Evolutionary conservation across 495 filamentous ascomycete genomes (phyloP), one percentile per base, ranked within the genome.

Genomic region (Astrocystis sublimbata): DNA sequence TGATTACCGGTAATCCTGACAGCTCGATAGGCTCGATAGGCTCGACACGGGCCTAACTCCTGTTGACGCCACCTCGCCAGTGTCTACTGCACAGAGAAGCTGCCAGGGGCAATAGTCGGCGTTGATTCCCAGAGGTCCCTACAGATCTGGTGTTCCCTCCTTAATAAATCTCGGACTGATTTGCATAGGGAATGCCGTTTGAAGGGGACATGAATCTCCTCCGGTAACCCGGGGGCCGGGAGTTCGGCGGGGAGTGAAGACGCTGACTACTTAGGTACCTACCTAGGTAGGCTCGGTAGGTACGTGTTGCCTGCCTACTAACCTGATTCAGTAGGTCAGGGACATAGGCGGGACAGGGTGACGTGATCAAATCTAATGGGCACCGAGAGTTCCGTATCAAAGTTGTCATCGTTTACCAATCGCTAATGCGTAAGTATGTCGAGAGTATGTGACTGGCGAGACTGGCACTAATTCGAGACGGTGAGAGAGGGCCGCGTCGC

Each of bases 401-500:
- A 28, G 23, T 17, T 30, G 46, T 30, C 46, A 30, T 49, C 46
- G 33, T 51, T 31, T 30, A 51, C 47, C 47, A 51, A 33, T n/a
- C 6, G 26, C n/a, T n/a, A n/a, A n/a, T n/a, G n/a, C n/a, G n/a
- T n/a, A n/a, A n/a, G n/a, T n/a, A n/a, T n/a, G n/a, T n/a, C n/a
- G n/a, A n/a, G n/a, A n/a, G 40, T 15, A 36, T 28, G 24, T 13
- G 41, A 55, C 41, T 26, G 23, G 19, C 35, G 4, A n/a, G 21
- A 24, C 10, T 3, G 10, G 33, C n/a, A 42, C 30, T 49, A n/a
- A n/a, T n/a, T n/a, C n/a, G n/a, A n/a, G n/a, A n/a, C n/a, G n/a
- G n/a, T n/a, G n/a, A n/a, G n/a, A n/a, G n/a, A n/a, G n/a, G 42
- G 43, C 43, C 45, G 41, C 56, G 56, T 59, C 12, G 56, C 56